phyloP scores from a whole-genome alignment of 2,329 filamentous ascomycete species.

The Beauveria sp. region DNA sequence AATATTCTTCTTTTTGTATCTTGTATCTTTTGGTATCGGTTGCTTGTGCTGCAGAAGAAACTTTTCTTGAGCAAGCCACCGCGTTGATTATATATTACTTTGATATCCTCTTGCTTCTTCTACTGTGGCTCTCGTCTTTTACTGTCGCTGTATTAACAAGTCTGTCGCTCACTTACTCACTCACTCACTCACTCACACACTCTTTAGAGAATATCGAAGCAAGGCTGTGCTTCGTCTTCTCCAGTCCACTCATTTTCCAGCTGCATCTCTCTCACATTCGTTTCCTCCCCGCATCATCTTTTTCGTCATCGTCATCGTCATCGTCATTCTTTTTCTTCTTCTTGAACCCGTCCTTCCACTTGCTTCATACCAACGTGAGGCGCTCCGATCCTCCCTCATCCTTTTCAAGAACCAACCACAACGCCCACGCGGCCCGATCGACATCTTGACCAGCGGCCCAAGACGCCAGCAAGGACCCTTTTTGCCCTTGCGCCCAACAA shows the following conservation, averaged over 20 bases:
- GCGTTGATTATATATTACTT: too few species aligned
- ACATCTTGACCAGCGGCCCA: neutral
- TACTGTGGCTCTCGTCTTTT: too few species aligned
- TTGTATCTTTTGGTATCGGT: too few species aligned
- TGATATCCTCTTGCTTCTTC: neutral
- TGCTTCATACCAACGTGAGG: neutral
- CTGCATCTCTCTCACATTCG: neutral
- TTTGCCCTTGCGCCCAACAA: too few species aligned
- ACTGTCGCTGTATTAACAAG: too few species aligned
- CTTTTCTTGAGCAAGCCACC: too few species aligned
- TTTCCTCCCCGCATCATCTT: neutral
- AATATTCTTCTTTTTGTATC: neutral
- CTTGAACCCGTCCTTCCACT: neutral
- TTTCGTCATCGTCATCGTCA: neutral
- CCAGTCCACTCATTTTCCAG: neutral
- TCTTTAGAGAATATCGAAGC: neutral
- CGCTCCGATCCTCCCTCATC: neutral
- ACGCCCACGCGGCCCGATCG: neutral
- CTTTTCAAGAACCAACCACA: neutral
- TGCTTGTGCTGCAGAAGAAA: neutral
- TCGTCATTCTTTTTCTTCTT: neutral
- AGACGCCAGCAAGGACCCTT: too few species aligned
- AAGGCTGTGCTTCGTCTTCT: neutral
- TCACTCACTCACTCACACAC: neutral
- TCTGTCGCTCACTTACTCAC: neutral